Conservation (phyloP, 768 basidiomycete genomes). For the Amanita jacksonii region DNA sequence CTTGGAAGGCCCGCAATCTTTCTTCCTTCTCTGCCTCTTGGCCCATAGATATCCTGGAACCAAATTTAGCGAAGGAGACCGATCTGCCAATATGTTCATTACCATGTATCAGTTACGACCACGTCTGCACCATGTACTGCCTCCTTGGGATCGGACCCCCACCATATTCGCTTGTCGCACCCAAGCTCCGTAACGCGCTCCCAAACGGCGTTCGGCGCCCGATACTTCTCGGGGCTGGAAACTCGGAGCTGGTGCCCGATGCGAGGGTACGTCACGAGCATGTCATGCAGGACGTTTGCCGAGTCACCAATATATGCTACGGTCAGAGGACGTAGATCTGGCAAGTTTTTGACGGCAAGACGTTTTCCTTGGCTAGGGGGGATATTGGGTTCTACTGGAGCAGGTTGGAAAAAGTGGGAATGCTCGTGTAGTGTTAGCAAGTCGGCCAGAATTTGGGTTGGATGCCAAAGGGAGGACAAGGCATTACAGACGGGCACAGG, state of each 20-base stretch:
- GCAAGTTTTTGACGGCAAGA: slow-evolving; percentile 18
- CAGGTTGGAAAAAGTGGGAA: slow-evolving; percentile 40
- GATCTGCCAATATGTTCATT: slow-evolving; percentile 14
- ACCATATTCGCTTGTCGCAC: slow-evolving; percentile 64
- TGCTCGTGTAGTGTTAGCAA: slow-evolving; percentile 82
- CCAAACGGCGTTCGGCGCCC: slow-evolving; percentile 69
- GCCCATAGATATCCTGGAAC: slow-evolving; percentile 92
- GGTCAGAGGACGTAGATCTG: slow-evolving; percentile 67
- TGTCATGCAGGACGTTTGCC: slow-evolving; percentile 93
- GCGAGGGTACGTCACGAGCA: slow-evolving; percentile 91
- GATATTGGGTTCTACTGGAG: slow-evolving; percentile 6
- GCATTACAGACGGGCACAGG: slow-evolving; percentile 95
- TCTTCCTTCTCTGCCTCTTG: slow-evolving; percentile 91
- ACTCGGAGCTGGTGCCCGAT: slow-evolving; percentile 81
- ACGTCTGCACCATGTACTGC: slow-evolving; percentile 87
- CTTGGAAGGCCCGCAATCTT: slow-evolving; percentile 76
- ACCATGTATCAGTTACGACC: slow-evolving; percentile 98
- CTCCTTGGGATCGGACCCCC: slow-evolving; percentile 72
- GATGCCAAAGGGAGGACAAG: slow-evolving; percentile 92
- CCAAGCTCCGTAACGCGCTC: slow-evolving; percentile 66
- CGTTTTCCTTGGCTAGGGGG: slow-evolving; percentile 4
- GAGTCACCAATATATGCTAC: slow-evolving; percentile 92
- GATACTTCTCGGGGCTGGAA: slow-evolving; percentile 71
- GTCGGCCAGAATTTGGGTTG: slow-evolving; percentile 92
- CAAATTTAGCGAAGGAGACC: background rate